Evolutionary conservation across 1,139 yeast species (phyloP), one percentile per base, ranked within the genome.

Genomic region (Lodderomyces parapsilosis): DNA sequence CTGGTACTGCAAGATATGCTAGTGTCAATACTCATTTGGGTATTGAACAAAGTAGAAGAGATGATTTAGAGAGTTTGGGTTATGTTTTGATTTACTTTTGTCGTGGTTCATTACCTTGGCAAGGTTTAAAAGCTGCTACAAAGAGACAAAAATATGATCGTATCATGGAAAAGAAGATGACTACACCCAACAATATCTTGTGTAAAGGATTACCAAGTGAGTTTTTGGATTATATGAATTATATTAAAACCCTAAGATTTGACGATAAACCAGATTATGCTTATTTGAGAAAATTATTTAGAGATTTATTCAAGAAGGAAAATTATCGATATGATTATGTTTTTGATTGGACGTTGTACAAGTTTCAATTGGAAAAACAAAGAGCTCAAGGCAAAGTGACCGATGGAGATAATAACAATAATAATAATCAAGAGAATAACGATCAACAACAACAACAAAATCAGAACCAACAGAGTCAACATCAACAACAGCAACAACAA

Each of bases 1-100:
- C 98, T 23, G 99, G 99, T 54, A 93, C 99, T 23, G 99, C 99
- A 10, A 81, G 99, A 61, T 93, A 93, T 63, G 97, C 97, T 49
- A 82, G 93, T 38, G 88, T 93, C 55, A 93, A 93, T 64, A 93
- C 99, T 24, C 99, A 93, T 68, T 76, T 93, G 62, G 99, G 99
- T 42, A 87, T 93, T 56, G 99, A 93, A 66, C 99, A 93, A 66
- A 83, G 90, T 49, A 83, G 99, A 68, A 81, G 99, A 63, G 99
- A 93, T 65, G 99, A 93, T 65, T 80, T 93, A 68, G 99, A 93
- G 68, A 84, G 95, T 52, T 78, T 93, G 64, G 98, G 98, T 34
- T 93, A 93, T 63, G 98, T 93, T 36, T 80, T 93, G 59, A 89
- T 93, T 57, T 93, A 93, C 68, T 93, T 93, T 63, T 83, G 96